These are phyloP conservation scores for Umbelopsis vinacea DNA, from an alignment of 192 early-diverging fungal species.

Conservation along the genomic window DNA sequence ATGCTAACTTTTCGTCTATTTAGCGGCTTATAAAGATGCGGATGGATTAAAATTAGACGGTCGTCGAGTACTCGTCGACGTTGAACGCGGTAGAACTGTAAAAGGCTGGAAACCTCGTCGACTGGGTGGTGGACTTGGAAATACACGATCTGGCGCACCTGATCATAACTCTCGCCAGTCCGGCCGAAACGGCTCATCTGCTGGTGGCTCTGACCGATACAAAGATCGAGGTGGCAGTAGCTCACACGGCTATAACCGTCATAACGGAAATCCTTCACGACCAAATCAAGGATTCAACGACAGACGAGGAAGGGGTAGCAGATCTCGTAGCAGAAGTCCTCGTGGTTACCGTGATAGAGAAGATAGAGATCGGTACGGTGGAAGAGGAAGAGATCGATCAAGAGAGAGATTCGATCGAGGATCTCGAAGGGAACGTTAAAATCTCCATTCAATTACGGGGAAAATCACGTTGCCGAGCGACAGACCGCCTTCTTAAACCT, in stretches of 20 bases:
- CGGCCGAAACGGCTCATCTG: conserved; percentile 21
- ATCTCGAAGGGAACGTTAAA: conserved; percentile 35
- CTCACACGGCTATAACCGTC: conserved; percentile 35
- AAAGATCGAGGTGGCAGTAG: conserved; percentile 41
- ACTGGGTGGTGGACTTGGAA: conserved; percentile 81
- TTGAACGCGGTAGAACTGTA: conserved; percentile 95
- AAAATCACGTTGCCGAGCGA: neutral
- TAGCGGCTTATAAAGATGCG: conserved; percentile 80
- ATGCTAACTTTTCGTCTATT: neutral
- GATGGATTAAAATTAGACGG: conserved; percentile 89
- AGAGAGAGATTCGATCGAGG: conserved; percentile 32
- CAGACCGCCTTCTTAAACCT: no score
- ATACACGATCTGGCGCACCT: conserved; percentile 65
- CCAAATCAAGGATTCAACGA: conserved; percentile 39
- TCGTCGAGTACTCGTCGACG: conserved; percentile 88
- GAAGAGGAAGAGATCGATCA: conserved; percentile 38
- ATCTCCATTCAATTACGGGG: neutral
- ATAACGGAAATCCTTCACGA: conserved; percentile 37
- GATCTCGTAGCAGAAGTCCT: conserved; percentile 45
- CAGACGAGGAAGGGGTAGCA: conserved; percentile 36
- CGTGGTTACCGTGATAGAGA: conserved; percentile 40
- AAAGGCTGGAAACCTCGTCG: conserved; percentile 92
- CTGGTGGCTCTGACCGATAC: conserved; percentile 43
- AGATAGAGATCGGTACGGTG: conserved; percentile 36
- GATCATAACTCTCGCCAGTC: conserved; percentile 53